phyloP scores from a whole-genome alignment of 208 protist species.

The Leishmania tarentolae region DNA sequence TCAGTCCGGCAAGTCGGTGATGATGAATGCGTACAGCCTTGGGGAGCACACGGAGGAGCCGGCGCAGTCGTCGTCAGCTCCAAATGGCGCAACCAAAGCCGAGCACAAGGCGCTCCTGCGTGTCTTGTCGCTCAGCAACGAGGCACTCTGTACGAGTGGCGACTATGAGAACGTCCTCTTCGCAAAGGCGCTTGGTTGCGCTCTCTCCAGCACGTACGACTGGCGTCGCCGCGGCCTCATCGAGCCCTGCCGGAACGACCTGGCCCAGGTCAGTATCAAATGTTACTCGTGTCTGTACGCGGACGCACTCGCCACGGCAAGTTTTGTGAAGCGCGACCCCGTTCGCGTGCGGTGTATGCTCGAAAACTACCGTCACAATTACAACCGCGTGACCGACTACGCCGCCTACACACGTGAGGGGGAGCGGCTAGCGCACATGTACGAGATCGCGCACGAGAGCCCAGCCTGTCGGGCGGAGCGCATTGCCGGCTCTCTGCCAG shows the following conservation, averaged over 20 bases:
- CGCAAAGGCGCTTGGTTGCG: slow-evolving; percentile 32
- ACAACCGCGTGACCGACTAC: slow-evolving; percentile 61
- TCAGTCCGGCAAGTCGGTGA: slow-evolving; percentile 31
- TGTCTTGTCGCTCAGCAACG: slow-evolving; percentile 59
- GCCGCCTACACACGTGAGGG: slow-evolving; percentile 66
- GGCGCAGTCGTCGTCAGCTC: slow-evolving; percentile 9
- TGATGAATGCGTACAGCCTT: slow-evolving; percentile 51
- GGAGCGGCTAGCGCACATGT: slow-evolving; percentile 71
- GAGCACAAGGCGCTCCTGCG: slow-evolving; percentile 35
- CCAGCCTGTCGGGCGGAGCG: slow-evolving; percentile 54
- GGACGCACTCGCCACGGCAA: slow-evolving; percentile 76
- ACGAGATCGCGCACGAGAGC: slow-evolving; percentile 68
- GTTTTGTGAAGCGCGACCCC: slow-evolving; percentile 62
- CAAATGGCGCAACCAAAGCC: neutral
- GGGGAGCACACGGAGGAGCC: slow-evolving; percentile 36
- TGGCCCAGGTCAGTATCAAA: slow-evolving; percentile 73
- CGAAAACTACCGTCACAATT: slow-evolving; percentile 55
- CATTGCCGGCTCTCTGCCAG: slow-evolving; percentile 58
- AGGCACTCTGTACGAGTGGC: slow-evolving; percentile 64
- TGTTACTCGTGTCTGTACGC: slow-evolving; percentile 86
- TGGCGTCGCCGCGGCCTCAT: slow-evolving; percentile 41
- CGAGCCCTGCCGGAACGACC: slow-evolving; percentile 40
- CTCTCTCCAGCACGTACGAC: slow-evolving; percentile 53
- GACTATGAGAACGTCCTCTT: slow-evolving; percentile 70
- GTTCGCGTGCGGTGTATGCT: slow-evolving; percentile 61